Evolutionary conservation across 768 basidiomycete species (phyloP).

Genomic region (Mycena indigotica): DNA sequence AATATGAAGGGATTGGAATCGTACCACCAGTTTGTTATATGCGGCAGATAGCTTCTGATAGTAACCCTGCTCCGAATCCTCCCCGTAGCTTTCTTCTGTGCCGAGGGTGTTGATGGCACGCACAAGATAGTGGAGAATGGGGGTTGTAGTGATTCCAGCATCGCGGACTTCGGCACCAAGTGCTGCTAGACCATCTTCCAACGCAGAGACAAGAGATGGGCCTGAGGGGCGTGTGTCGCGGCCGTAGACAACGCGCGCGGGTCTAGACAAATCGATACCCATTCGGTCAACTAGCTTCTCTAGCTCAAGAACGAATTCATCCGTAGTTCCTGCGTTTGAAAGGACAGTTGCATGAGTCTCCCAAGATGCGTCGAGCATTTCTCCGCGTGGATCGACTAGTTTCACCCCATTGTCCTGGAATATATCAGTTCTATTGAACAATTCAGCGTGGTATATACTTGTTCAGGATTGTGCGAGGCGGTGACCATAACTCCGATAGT

Average conservation of each 20-base stretch:
- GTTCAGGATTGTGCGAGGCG: constrained; percentile 99
- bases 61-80: constrained; percentile 82
- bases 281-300: constrained; percentile 58
- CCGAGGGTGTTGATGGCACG: constrained; percentile 85
- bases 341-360: constrained; percentile 84
- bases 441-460: constrained; percentile 43
- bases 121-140: constrained; percentile 94
- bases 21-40: constrained; percentile 85
- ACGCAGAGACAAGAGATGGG: constrained; percentile 67
- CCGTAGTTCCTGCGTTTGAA: constrained; percentile 78
- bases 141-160: constrained; percentile 89
- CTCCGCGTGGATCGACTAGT: constrained; percentile 93
- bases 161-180: constrained; percentile 69
- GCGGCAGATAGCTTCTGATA: constrained; percentile 77
- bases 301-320: constrained; percentile 70
- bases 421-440: no score
- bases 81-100: constrained; percentile 76
- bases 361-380: constrained; percentile 96
- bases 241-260: constrained; percentile 85
- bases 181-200: constrained; percentile 81
- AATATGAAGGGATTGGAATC: constrained; percentile 32
- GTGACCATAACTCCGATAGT: constrained; percentile 98
- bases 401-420: constrained; percentile 98
- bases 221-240: constrained; percentile 93
- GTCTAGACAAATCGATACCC: constrained; percentile 78